Evolutionary conservation across 805 yeast species (phyloP), one percentile per base, ranked within the genome.

Genomic region (Teunomyces atbi): DNA sequence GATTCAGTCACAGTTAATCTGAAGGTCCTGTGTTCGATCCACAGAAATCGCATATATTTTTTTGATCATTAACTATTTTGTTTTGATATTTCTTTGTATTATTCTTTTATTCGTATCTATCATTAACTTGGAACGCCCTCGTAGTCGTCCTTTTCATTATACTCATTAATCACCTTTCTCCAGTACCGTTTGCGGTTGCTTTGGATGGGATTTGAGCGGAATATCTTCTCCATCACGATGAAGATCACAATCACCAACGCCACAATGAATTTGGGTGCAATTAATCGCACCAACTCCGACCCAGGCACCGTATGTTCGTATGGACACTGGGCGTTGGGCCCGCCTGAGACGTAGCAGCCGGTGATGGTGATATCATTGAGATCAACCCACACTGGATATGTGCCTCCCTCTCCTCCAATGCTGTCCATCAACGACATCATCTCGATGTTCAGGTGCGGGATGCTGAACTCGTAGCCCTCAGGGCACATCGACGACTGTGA

Each of bases 1-100:
- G 51, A 48, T 60, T 59, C 60, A 55, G 67, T 63, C 62, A 54
- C 60, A 61, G 61, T 56, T 59, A 59, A 82, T 82, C 87, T 83
- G 87, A 78, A 84, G 89, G 89, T 83, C 87, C 84, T 81, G 88
- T 81, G 88, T 84, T 84, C 89, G 84, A 83, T 81, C 88, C 89
- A 81, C 88, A 82, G 79, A 78, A 77, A 66, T 76, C 81, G 83
- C 83, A 78, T 56, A 45, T 43, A 53, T 58, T 66, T 50, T 47
- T 36, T 2, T 5, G 6, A 6, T 36, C 6, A 7, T 6, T 10
- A 20, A 3, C 19, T 4, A 12, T 43, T 52, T 57, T 62, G 36
- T 42, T 21, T 20, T 41, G 23, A 21, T 18, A 26, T 18, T 18
- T 33, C n/a, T 45, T 5, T 18, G 18, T 16, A 27, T n/a, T 10